Evolutionary conservation across 2,329 filamentous ascomycete species (phyloP).

Genomic region (Aspergillus quadrilineatus): DNA sequence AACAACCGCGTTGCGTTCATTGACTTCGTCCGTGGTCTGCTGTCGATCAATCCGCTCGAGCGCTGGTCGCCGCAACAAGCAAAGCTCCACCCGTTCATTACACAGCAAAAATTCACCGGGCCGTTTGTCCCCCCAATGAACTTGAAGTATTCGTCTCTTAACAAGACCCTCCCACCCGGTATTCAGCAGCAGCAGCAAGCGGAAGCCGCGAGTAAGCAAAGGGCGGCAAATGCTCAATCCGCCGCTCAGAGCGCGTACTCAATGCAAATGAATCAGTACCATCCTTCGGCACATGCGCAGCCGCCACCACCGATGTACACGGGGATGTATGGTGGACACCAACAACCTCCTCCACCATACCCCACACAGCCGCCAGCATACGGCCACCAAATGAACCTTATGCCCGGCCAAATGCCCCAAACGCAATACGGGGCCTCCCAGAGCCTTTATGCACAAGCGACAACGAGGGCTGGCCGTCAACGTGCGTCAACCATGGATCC

Average conservation of each 20-base stretch:
- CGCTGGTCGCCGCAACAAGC: constrained; percentile 97
- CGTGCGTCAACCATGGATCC: constrained; percentile 96
- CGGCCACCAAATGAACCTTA: constrained; percentile 69
- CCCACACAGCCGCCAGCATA: constrained; percentile 70
- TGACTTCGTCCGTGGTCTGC: constrained; percentile 89
- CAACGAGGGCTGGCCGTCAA: constrained; percentile 75
- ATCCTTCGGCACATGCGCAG: constrained; percentile 48
- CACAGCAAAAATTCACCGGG: constrained; percentile 93
- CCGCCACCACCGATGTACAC: constrained; percentile 67
- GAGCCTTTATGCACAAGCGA: constrained; percentile 71
- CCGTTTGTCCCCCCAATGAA: constrained; percentile 98
- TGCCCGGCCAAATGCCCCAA: constrained; percentile 63
- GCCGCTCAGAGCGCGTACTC: constrained; percentile 68
- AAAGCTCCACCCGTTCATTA: constrained; percentile 96
- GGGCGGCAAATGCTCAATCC: constrained; percentile 69
- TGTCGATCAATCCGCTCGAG: constrained; percentile 94
- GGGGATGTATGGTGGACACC: constrained; percentile 69
- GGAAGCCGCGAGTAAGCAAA: constrained; percentile 88
- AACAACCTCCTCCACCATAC: constrained; percentile 76
- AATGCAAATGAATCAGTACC: constrained; percentile 60
- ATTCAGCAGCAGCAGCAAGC: constrained; percentile 96
- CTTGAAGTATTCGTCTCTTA: constrained; percentile 79
- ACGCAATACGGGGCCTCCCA: constrained; percentile 70
- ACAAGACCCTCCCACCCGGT: constrained; percentile 84
- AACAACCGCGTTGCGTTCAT: constrained; percentile 97